These are phyloP conservation scores for Pisolithus tinctorius DNA, from an alignment of 768 basidiomycete genomes.

Conservation along the genomic window DNA sequence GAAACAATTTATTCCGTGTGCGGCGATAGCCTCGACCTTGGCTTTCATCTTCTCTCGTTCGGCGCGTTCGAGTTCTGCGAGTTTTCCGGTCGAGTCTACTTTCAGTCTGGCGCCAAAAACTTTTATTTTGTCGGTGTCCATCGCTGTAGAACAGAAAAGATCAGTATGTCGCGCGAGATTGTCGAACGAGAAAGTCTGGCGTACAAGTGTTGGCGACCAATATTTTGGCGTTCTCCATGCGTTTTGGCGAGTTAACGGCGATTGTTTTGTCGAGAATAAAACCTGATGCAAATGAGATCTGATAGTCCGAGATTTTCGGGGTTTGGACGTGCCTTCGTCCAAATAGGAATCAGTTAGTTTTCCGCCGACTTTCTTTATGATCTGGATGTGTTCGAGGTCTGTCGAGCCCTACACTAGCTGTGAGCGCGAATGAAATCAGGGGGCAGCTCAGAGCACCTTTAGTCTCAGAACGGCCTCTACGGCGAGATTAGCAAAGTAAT, in stretches of 20 bases:
- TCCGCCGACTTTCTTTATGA: constrained; percentile 99
- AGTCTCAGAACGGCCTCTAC: constrained; percentile 93
- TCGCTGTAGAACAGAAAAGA: constrained; percentile 45
- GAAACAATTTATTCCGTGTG: constrained; percentile 94
- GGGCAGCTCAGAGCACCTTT: constrained; percentile 44
- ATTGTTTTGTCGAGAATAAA: constrained; percentile 98
- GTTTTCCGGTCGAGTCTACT: constrained; percentile 93
- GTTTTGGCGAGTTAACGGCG: constrained; percentile 90
- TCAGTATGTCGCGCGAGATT: background rate
- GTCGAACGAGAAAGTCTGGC: constrained; percentile 19
- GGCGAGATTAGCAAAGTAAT: constrained; percentile 96
- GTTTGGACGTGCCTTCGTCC: constrained; percentile 66
- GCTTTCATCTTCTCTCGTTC: constrained; percentile 99
- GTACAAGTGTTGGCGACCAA: constrained; percentile 96
- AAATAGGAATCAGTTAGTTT: constrained; percentile 98
- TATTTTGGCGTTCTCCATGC: constrained; percentile 91
- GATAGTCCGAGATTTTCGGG: background rate
- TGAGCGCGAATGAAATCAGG: background rate
- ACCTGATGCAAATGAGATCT: constrained; percentile 37
- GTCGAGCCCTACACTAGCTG: constrained; percentile 70
- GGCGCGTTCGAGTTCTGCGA: constrained; percentile 96
- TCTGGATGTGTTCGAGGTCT: constrained; percentile 95
- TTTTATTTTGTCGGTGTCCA: constrained; percentile 99
- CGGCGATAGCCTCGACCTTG: constrained; percentile 91
- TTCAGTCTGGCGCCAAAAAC: constrained; percentile 95